phyloP scores from a whole-genome alignment of 2,329 filamentous ascomycete genomes.

The Lachnellula willkommii region DNA sequence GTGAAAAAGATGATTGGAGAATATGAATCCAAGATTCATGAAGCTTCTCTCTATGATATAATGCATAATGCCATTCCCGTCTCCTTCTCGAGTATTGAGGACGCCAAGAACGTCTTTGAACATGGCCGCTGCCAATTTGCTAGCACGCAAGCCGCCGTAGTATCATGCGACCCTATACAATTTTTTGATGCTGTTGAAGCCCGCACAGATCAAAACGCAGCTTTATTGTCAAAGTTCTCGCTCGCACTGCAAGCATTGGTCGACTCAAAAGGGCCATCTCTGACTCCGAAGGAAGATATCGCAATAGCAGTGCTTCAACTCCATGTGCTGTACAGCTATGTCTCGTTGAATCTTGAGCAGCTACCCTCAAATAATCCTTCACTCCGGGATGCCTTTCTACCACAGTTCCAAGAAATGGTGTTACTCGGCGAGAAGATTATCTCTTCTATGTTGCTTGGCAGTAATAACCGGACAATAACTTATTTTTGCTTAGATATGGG shows the following conservation, averaged over 20 bases:
- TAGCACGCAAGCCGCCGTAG: background rate
- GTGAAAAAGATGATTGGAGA: slow-evolving; percentile 5
- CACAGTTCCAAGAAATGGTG: slow-evolving; percentile 6
- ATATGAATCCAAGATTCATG: background rate
- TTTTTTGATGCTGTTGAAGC: background rate
- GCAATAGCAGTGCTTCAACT: slow-evolving; percentile 9
- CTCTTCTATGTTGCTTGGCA: background rate
- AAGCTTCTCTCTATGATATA: background rate
- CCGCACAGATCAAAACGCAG: background rate
- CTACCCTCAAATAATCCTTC: background rate
- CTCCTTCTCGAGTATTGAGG: slow-evolving; percentile 8
- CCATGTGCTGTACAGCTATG: slow-evolving; percentile 4
- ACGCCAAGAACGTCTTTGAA: slow-evolving; percentile 9
- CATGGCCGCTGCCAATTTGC: slow-evolving; percentile 3
- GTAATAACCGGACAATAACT: background rate
- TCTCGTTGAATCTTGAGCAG: slow-evolving; percentile 7
- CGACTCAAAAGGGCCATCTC: slow-evolving; percentile 1
- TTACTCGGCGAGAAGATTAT: slow-evolving; percentile 7
- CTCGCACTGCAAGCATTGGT: slow-evolving; percentile 4
- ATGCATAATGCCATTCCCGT: background rate
- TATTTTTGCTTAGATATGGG: slow-evolving; percentile 57
- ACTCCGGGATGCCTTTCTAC: slow-evolving; percentile 1
- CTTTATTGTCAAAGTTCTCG: slow-evolving; percentile 3
- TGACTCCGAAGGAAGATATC: slow-evolving; percentile 11
- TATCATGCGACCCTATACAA: background rate